Evolutionary conservation across 139 green algal genomes (phyloP), one percentile per base, ranked within the genome.

Genomic region (Pleodorina starrii): DNA sequence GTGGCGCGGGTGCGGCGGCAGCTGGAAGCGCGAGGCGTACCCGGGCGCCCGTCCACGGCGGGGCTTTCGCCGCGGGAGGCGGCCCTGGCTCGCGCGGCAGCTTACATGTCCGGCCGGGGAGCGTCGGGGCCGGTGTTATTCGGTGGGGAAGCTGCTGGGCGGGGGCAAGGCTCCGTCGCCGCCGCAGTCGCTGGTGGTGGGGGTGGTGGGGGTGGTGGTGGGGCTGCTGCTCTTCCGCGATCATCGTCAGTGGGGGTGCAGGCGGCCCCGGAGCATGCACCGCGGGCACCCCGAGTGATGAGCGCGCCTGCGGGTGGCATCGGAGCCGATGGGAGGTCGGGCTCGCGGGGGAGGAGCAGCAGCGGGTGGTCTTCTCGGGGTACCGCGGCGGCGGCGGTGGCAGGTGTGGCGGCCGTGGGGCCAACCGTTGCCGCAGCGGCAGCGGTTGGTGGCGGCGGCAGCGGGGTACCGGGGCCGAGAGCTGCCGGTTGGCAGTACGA

Each of bases 31-130:
- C 21, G 32, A 1, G 57, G 38, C 2, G 6, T 4, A 35, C 79
- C 79, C 1, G 79, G 79, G 1, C 57, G 57, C 0, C 79, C 79
- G 21, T 51, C 57, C 29, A 29, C 27, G 2, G 79, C 7, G 29
- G 79, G 57, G 2, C 29, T 86, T 16, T 86, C 79, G 2, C 57
- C 79, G 25, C 79, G 79, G 1, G 79, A 86, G 57, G 79, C 79
- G 11, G 79, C 79, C 29, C 59, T 86, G 5, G 79, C 79, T 25
- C 38, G 79, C 0, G 79, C 79, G 16, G 79, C 79, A 0, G 79
- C 79, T 0, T 86, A 76, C 59, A 86, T 86, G 79, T 38, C 54
- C 5, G 54, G 79, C 25, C 17, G 35, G 9, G 72, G 72, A 10
- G 35, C 42, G 40, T 54, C 72, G 10, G 72, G 40, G 23, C 19